Conservation (phyloP, 2,329 filamentous ascomycete species). For the Diplocarpon mali region DNA sequence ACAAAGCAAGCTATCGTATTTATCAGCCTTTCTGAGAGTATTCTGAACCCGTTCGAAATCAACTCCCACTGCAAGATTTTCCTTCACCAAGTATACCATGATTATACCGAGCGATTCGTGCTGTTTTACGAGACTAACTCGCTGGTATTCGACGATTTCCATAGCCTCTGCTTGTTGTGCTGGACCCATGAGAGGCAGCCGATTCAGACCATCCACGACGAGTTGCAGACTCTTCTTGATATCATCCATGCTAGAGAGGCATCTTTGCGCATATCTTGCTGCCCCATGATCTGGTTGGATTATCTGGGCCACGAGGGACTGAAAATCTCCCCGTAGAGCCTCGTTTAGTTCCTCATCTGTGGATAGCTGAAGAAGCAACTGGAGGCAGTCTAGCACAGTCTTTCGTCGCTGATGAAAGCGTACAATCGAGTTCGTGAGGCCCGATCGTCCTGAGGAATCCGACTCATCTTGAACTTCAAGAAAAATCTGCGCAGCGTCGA, state of each 20-base stretch:
- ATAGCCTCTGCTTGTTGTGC: constrained; percentile 50
- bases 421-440: constrained; percentile 71
- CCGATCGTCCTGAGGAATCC: constrained; percentile 56
- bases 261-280: constrained; percentile 58
- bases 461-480: constrained; percentile 62
- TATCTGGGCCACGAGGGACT: constrained; percentile 42
- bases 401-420: constrained; percentile 79
- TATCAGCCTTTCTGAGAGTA: constrained; percentile 58
- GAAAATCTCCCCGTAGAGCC: constrained; percentile 37
- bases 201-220: constrained; percentile 65
- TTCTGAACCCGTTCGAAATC: constrained; percentile 67
- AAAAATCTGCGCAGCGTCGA: constrained; percentile 69
- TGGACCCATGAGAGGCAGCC: constrained; percentile 63
- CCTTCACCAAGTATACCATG: constrained; percentile 66
- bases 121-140: constrained; percentile 70
- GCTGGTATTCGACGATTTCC: constrained; percentile 72
- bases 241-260: constrained; percentile 62
- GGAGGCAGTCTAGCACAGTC: constrained; percentile 72
- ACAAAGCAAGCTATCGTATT: constrained; percentile 57
- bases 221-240: constrained; percentile 68
- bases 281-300: constrained; percentile 35
- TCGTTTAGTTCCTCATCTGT: constrained; percentile 28
- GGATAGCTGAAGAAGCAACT: constrained; percentile 60
- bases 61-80: constrained; percentile 53
- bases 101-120: constrained; percentile 84